Conservation (phyloP, 805 yeast species). For the Scheffersomyces amazonensis region DNA sequence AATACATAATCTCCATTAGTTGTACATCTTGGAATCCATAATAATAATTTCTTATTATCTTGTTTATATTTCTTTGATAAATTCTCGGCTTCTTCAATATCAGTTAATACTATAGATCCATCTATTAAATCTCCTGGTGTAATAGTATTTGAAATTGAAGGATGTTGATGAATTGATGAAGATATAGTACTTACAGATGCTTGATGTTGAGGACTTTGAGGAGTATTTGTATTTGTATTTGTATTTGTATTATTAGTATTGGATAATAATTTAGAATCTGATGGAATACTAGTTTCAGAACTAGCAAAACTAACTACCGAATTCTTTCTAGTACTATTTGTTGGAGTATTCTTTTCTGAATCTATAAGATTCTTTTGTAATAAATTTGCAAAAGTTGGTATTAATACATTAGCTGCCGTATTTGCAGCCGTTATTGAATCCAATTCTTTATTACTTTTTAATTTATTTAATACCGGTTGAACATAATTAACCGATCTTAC, state of each 20-base stretch:
- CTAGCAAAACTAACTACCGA: constrained; percentile 50
- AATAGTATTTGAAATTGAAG: constrained; percentile 12
- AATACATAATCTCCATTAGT: constrained; percentile 53
- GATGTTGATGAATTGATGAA: constrained; percentile 4
- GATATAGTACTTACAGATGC: constrained; percentile 1
- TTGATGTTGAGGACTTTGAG: constrained; percentile 1
- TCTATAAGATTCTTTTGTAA: constrained; percentile 35
- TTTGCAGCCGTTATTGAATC: constrained; percentile 45
- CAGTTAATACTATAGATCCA: constrained; percentile 5
- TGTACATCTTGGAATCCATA: constrained; percentile 64
- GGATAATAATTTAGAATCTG: constrained; percentile 15
- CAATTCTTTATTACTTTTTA: constrained; percentile 37
- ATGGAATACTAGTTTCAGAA: constrained; percentile 32
- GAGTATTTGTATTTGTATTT: constrained; percentile 1
- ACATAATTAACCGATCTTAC: constrained; percentile 47
- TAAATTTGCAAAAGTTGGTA: constrained; percentile 37
- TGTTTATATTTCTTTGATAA: constrained; percentile 20
- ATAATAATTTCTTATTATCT: constrained; percentile 16
- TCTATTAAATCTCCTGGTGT: constrained; percentile 6
- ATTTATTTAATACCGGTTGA: constrained; percentile 36
- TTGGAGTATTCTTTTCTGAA: constrained; percentile 27
- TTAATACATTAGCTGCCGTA: constrained; percentile 44
- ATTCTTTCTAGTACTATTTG: constrained; percentile 42
- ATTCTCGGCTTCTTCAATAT: constrained; percentile 27
- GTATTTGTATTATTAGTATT: too few relatives aligned